phyloP scores from a whole-genome alignment of 768 basidiomycete genomes.

The Vararia minispora region DNA sequence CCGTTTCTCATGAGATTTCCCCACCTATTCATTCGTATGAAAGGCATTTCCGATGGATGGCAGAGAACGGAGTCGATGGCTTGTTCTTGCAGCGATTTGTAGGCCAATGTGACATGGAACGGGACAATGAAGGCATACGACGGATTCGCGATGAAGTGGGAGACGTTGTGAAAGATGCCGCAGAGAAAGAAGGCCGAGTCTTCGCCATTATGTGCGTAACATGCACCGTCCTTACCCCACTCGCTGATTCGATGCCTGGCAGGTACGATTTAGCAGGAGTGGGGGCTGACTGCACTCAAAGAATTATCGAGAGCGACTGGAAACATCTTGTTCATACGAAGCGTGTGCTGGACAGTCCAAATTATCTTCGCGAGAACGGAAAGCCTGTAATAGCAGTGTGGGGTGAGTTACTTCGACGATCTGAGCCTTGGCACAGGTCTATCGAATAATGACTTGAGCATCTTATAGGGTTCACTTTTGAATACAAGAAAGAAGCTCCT shows the following conservation, averaged over 20 bases:
- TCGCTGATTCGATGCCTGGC: background rate
- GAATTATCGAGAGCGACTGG: constrained; percentile 64
- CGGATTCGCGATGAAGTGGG: constrained; percentile 65
- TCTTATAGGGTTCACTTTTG: constrained; percentile 56
- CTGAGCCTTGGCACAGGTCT: too few relatives aligned
- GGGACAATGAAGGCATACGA: constrained; percentile 43
- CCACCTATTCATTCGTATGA: too few relatives aligned
- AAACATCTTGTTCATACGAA: constrained; percentile 52
- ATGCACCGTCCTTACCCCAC: background rate
- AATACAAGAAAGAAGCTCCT: constrained; percentile 49
- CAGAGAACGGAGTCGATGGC: constrained; percentile 67
- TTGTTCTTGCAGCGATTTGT: constrained; percentile 75
- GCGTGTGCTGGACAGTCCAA: constrained; percentile 56
- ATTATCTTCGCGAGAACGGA: constrained; percentile 60
- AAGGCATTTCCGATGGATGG: constrained; percentile 83
- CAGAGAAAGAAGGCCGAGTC: constrained; percentile 70
- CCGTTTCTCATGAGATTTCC: constrained; percentile 1
- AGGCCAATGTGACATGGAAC: constrained; percentile 48
- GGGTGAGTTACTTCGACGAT: constrained; percentile 37
- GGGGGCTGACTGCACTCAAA: constrained; percentile 55
- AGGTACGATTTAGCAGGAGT: constrained; percentile 84
- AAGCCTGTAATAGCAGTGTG: constrained; percentile 65
- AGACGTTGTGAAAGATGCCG: constrained; percentile 59
- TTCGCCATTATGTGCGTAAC: constrained; percentile 70
- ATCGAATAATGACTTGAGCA: background rate